Conservation (phyloP, 306 rosid species). For the Citrullus colocynthis region DNA sequence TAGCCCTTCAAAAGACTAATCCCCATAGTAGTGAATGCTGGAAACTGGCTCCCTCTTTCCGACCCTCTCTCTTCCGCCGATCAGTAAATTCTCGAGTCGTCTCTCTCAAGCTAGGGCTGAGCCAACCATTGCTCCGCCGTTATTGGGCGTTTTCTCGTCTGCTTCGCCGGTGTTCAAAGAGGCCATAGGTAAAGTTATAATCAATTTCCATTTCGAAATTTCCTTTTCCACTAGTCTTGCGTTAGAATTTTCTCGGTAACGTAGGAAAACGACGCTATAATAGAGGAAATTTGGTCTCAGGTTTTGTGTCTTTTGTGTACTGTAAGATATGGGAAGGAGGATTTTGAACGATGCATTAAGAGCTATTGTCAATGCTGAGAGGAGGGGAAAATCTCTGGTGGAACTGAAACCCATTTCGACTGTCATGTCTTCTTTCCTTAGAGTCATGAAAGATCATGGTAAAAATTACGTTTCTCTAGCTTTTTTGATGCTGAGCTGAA, state of each 20-base stretch:
- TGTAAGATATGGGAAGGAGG: constrained; percentile 60
- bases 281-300: not conserved
- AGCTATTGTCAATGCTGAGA: constrained; percentile 72
- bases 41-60: not conserved
- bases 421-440: constrained; percentile 69
- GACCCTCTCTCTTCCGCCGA: not conserved
- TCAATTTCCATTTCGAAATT: not conserved
- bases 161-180: not conserved
- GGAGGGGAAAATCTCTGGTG: constrained; percentile 57
- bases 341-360: constrained; percentile 69
- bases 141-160: not conserved
- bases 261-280: not conserved
- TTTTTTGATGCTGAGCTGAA: not conserved
- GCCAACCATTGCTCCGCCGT: not conserved
- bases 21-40: not conserved
- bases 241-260: not conserved
- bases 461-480: not conserved
- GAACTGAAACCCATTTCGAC: constrained; percentile 64
- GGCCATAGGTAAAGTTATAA: not conserved
- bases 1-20: not conserved
- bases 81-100: not conserved
- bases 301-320: not conserved
- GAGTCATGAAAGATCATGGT: constrained; percentile 76
- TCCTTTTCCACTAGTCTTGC: not conserved
- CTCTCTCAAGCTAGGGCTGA: not conserved